Conservation (phyloP, 1,284 basidiomycete genomes). For the Ustilago loliicola region DNA sequence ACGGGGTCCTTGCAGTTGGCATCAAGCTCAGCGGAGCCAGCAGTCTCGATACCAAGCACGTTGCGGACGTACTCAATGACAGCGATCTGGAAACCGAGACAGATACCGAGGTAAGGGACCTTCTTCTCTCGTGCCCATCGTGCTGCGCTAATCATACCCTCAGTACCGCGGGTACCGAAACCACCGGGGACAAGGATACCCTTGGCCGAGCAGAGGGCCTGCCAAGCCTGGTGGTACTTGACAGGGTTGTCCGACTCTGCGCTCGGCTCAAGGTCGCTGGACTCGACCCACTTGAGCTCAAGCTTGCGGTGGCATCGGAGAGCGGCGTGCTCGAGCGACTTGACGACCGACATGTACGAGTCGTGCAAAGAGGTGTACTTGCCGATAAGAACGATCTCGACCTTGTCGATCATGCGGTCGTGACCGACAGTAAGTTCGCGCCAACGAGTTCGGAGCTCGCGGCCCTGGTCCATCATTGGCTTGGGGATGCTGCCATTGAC, state of each 20-base stretch:
- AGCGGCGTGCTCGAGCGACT: conserved; percentile 95
- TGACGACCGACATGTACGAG: conserved; percentile 98
- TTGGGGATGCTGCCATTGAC: conserved; percentile 75
- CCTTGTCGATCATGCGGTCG: conserved; percentile 90
- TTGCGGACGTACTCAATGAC: conserved; percentile 95
- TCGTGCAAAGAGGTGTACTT: conserved; percentile 98
- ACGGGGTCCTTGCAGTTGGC: conserved; percentile 77
- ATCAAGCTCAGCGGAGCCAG: conserved; percentile 89
- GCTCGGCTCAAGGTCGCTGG: conserved; percentile 88
- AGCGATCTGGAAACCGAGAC: conserved; percentile 96
- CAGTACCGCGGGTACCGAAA: conserved; percentile 91
- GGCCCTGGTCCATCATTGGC: conserved; percentile 78
- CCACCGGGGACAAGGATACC: conserved; percentile 80
- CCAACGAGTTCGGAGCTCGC: conserved; percentile 81
- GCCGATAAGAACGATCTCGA: conserved; percentile 92
- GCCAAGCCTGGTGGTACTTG: conserved; percentile 96
- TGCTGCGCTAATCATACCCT: conserved; percentile 97
- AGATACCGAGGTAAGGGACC: conserved; percentile 95
- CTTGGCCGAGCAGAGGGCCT: conserved; percentile 85
- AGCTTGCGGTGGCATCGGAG: conserved; percentile 86
- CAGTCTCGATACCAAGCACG: conserved; percentile 84
- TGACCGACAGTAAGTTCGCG: conserved; percentile 85
- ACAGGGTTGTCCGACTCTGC: conserved; percentile 84
- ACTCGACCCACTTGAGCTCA: conserved; percentile 83
- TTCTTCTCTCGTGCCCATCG: conserved; percentile 96